Conservation (phyloP, 495 filamentous ascomycete species). For the Chaetomidium leptoderma region DNA sequence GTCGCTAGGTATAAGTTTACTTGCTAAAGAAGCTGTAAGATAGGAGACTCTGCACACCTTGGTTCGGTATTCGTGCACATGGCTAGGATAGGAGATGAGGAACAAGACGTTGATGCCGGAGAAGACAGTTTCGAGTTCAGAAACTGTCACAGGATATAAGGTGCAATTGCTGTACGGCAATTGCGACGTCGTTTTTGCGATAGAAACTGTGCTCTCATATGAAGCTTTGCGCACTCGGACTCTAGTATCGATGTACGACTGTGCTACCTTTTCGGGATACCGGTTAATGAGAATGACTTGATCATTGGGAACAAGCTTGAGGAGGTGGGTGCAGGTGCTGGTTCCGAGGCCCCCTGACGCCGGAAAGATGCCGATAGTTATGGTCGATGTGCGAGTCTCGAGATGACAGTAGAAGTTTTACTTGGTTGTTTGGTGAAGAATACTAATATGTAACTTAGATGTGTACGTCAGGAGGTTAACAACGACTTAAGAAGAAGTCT, state of each 20-base stretch:
- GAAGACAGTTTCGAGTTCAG: constrained; percentile 37
- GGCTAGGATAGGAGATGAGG: constrained; percentile 47
- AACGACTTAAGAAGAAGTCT: no score
- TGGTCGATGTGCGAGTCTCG: no score
- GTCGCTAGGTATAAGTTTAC: background rate
- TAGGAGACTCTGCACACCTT: constrained; percentile 10
- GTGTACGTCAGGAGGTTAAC: no score
- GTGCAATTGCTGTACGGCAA: no score
- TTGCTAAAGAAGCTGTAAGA: background rate
- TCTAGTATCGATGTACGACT: constrained; percentile 22
- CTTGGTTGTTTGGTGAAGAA: no score
- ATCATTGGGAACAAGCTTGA: constrained; percentile 36
- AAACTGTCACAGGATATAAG: no score
- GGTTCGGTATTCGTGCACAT: constrained; percentile 27
- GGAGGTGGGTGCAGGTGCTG: constrained; percentile 46
- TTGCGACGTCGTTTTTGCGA: no score
- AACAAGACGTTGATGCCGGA: constrained; percentile 44
- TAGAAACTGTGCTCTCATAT: constrained; percentile 40
- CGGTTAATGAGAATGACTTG: constrained; percentile 46
- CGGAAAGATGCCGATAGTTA: constrained; percentile 44
- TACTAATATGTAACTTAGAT: no score
- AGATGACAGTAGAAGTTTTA: no score
- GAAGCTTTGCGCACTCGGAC: constrained; percentile 38
- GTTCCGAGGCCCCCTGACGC: constrained; percentile 47
- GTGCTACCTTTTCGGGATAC: constrained; percentile 38